These are phyloP conservation scores for Picochlorum sp. DNA, from an alignment of 139 green algal species.

Conservation along the genomic window DNA sequence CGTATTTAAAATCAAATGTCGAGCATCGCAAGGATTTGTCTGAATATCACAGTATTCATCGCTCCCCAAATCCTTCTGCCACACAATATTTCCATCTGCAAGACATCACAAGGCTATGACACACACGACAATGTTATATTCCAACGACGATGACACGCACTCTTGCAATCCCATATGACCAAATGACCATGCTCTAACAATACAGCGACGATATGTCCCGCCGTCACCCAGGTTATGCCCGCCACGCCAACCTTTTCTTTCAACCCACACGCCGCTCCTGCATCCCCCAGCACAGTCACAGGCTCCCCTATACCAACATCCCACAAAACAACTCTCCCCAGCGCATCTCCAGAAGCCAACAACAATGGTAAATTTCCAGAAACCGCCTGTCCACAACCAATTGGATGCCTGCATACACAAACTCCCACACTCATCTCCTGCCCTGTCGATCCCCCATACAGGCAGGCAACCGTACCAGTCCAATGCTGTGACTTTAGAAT, in stretches of 20 bases:
- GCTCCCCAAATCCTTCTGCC: constrained; percentile 36
- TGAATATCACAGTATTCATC: constrained; percentile 38
- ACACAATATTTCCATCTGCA: constrained; percentile 27
- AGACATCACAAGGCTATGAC: too few species aligned
- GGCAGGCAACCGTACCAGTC: constrained; percentile 38
- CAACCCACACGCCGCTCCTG: constrained; percentile 5
- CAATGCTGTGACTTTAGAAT: constrained; percentile 48
- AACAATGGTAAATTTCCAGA: constrained; percentile 20
- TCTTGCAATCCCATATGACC: constrained; percentile 62
- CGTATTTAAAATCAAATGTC: constrained; percentile 47
- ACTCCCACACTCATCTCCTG: not conserved
- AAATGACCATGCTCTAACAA: constrained; percentile 52
- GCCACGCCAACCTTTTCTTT: constrained; percentile 3
- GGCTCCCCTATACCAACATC: constrained; percentile 40
- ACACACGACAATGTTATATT: too few species aligned
- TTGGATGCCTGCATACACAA: not conserved
- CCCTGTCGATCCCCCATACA: too few species aligned
- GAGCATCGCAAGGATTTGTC: constrained; percentile 53
- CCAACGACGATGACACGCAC: too few species aligned
- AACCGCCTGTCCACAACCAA: not conserved
- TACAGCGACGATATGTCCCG: constrained; percentile 48
- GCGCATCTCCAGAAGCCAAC: constrained; percentile 62
- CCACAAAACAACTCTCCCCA: constrained; percentile 68
- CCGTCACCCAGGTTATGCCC: constrained; percentile 58
- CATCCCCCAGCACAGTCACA: constrained; percentile 42